phyloP scores from a whole-genome alignment of 2,329 filamentous ascomycete species.

The Atkinsonella texensis region DNA sequence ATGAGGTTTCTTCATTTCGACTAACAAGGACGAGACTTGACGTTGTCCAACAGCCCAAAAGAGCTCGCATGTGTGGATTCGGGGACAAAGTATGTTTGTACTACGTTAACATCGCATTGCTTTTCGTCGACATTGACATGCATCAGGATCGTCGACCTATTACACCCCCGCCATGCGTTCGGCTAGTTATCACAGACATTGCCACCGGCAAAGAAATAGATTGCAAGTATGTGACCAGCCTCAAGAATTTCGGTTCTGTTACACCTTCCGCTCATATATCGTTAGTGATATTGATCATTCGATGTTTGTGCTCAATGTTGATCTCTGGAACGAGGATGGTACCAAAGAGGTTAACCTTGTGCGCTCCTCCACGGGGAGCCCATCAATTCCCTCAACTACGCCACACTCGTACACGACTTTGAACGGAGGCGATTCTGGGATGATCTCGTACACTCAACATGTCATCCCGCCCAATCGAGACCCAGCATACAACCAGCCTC shows the following conservation, averaged over 20 bases:
- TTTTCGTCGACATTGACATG: neutral
- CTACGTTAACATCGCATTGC: neutral
- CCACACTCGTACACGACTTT: constrained; percentile 57
- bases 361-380: constrained; percentile 50
- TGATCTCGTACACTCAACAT: constrained; percentile 20
- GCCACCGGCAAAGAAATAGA: constrained; percentile 70
- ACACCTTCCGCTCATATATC: neutral
- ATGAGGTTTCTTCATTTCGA: neutral
- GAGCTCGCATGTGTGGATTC: constrained; percentile 97
- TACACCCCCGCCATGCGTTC: constrained; percentile 86
- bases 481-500: constrained; percentile 17
- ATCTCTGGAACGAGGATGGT: constrained; percentile 55
- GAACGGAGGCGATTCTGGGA: constrained; percentile 24
- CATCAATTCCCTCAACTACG: constrained; percentile 71
- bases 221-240: constrained; percentile 51
- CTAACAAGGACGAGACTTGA: constrained; percentile 41
- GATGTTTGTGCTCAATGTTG: constrained; percentile 48
- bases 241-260: neutral
- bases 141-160: constrained; percentile 81
- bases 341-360: constrained; percentile 54
- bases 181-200: constrained; percentile 66
- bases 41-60: constrained; percentile 81
- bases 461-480: constrained; percentile 28
- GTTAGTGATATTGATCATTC: constrained; percentile 26
- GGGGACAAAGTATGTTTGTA: constrained; percentile 67